Evolutionary conservation across 23 red algal genomes (phyloP).

Genomic region (Gracilariopsis chorda): DNA sequence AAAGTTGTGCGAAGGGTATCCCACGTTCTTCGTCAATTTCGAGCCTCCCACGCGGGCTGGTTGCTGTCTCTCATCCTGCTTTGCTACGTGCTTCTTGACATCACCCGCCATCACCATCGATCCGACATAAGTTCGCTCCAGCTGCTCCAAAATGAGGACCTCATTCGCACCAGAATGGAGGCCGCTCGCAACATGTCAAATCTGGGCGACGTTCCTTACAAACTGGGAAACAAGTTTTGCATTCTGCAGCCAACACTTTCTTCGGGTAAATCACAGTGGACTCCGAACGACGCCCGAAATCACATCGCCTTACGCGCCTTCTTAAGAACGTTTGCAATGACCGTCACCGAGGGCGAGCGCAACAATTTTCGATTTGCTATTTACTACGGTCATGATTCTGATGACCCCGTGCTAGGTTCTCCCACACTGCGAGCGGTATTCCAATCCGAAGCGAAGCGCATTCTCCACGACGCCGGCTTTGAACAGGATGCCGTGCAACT

Average conservation of each 20-base stretch:
- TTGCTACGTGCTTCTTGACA: not conserved
- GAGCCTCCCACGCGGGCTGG: conserved; percentile 4
- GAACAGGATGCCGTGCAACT: conserved; percentile 30
- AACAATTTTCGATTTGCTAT: conserved; percentile 52
- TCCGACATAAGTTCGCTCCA: not conserved
- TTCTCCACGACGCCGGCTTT: conserved; percentile 17
- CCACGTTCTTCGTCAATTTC: not conserved
- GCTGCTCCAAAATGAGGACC: conserved; percentile 37
- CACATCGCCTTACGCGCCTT: conserved; percentile 71
- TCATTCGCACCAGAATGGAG: conserved; percentile 9
- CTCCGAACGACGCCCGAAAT: conserved; percentile 22
- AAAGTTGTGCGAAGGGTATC: not conserved
- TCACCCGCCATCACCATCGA: not conserved
- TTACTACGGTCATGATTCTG: conserved; percentile 79
- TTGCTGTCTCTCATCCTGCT: not conserved
- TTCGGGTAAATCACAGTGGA: conserved; percentile 49
- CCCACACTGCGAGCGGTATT: conserved; percentile 24
- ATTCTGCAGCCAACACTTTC: conserved; percentile 71
- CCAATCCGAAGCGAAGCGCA: not conserved
- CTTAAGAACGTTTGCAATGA: conserved; percentile 54
- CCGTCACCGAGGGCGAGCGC: conserved; percentile 40
- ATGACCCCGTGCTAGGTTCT: conserved; percentile 66
- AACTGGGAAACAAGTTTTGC: conserved; percentile 67
- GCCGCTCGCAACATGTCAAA: not conserved
- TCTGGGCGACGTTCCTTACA: not conserved